Evolutionary conservation across 805 yeast species (phyloP).

Genomic region (Yamadazyma ubonensis): DNA sequence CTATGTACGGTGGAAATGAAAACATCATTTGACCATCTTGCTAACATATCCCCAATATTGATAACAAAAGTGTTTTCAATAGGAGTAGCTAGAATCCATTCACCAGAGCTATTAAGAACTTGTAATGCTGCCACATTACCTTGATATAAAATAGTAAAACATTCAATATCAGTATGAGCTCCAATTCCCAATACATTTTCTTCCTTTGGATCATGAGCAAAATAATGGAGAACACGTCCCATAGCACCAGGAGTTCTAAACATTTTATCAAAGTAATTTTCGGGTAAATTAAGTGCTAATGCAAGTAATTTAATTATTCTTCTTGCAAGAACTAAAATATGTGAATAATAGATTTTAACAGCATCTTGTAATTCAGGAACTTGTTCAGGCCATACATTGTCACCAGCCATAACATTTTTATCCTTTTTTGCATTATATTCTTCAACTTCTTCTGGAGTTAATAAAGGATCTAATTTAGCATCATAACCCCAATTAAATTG

Average conservation of each 20-base stretch:
- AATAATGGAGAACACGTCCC: constrained; percentile 15
- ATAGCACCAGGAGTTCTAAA: constrained; percentile 15
- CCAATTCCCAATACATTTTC: constrained; percentile 13
- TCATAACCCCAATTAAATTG: constrained; percentile 17
- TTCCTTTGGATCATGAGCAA: constrained; percentile 10
- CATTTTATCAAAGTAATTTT: constrained; percentile 12
- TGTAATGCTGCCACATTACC: constrained; percentile 14
- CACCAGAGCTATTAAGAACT: constrained; percentile 13
- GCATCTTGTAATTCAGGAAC: constrained; percentile 13
- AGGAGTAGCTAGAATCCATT: constrained; percentile 15
- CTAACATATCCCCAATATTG: constrained; percentile 17
- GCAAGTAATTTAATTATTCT: constrained; percentile 13
- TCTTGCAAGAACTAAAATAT: constrained; percentile 10
- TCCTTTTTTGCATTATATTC: constrained; percentile 4
- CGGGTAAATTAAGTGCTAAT: constrained; percentile 12
- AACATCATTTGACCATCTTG: constrained; percentile 17
- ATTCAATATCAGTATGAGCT: constrained; percentile 16
- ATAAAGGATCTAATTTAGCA: constrained; percentile 12
- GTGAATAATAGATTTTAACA: constrained; percentile 9
- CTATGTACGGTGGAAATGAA: constrained; percentile 16
- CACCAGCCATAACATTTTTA: constrained; percentile 14
- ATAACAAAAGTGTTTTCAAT: constrained; percentile 13
- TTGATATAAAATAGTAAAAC: constrained; percentile 15
- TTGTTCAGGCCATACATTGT: constrained; percentile 12
- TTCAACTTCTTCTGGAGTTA: constrained; percentile 11